Conservation (phyloP, 1,139 yeast species). For the Tardiomyces digboiensis region DNA sequence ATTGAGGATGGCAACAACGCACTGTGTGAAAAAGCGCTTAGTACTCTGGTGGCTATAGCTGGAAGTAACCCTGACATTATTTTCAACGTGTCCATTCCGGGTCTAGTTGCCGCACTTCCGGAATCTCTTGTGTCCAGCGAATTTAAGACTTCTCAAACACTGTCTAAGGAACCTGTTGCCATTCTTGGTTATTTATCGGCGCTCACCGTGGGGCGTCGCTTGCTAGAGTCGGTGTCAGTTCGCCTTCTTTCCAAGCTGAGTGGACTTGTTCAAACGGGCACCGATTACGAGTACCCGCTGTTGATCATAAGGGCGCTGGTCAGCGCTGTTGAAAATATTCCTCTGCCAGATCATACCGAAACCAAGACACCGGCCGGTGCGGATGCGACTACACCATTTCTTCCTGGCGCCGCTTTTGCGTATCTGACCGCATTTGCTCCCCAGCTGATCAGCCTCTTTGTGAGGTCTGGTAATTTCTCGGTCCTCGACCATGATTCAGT, state of each 20-base stretch:
- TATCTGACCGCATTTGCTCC: neutral
- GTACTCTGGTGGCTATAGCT: conserved; percentile 45
- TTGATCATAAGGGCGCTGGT: neutral
- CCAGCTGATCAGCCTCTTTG: neutral
- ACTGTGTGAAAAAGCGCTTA: conserved; percentile 32
- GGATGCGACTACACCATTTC: neutral
- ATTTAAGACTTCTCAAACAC: neutral
- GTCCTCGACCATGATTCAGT: neutral
- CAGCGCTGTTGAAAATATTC: neutral
- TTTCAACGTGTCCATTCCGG: conserved; percentile 51
- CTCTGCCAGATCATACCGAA: neutral
- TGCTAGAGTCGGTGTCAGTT: neutral
- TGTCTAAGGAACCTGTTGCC: neutral
- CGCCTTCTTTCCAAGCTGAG: neutral
- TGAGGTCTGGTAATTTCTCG: neutral
- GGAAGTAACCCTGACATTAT: conserved; percentile 36
- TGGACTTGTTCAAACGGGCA: neutral
- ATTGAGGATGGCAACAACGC: conserved; percentile 34
- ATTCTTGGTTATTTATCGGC: neutral
- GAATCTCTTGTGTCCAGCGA: neutral
- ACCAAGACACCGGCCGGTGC: neutral
- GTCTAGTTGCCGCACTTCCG: conserved; percentile 44
- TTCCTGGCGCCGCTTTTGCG: neutral
- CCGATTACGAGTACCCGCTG: neutral
- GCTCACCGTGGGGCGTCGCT: neutral